A percentile compares a stretch with the other conserved stretches of the same genome.
phyloP scores from a whole-genome alignment of 176 grass and related monocot genomes.

The Bolboschoenus planiculmis region DNA sequence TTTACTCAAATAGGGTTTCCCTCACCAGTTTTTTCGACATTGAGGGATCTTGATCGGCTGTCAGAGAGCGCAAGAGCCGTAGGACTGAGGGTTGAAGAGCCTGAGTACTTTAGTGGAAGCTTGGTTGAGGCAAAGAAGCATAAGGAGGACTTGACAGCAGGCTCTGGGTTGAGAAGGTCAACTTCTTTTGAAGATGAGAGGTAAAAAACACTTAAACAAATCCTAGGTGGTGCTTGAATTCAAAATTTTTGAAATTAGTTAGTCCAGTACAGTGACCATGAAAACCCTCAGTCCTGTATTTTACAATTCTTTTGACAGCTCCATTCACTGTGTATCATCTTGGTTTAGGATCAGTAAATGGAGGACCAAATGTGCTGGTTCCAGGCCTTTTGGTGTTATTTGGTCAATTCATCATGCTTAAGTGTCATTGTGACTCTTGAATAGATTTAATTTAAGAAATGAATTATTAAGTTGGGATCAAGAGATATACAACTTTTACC shows the following conservation, averaged over 20 bases:
- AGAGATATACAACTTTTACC: background rate
- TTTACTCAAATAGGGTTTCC: conserved; percentile 76
- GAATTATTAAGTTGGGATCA: background rate
- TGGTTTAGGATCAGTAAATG: background rate
- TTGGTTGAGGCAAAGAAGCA: conserved; percentile 44
- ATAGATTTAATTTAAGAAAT: background rate
- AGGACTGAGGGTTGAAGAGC: conserved; percentile 43
- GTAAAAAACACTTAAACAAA: conserved; percentile 32
- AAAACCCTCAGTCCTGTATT: background rate
- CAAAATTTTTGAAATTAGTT: background rate
- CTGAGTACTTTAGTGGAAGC: conserved; percentile 54
- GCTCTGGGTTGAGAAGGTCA: conserved; percentile 33
- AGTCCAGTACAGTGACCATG: background rate
- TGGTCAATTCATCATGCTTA: background rate
- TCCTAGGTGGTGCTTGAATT: conserved; percentile 7
- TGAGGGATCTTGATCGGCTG: conserved; percentile 41
- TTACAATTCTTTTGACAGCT: background rate
- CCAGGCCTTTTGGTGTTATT: background rate
- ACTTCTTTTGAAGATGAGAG: conserved; percentile 67
- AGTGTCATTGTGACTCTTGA: background rate
- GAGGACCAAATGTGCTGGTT: background rate
- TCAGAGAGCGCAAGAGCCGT: conserved; percentile 45
- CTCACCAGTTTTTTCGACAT: conserved; percentile 52
- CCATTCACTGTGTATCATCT: background rate
- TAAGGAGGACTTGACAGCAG: conserved; percentile 37